phyloP scores from a whole-genome alignment of 192 early-diverging fungal genomes.

The Phycomyces blakesleeanus region DNA sequence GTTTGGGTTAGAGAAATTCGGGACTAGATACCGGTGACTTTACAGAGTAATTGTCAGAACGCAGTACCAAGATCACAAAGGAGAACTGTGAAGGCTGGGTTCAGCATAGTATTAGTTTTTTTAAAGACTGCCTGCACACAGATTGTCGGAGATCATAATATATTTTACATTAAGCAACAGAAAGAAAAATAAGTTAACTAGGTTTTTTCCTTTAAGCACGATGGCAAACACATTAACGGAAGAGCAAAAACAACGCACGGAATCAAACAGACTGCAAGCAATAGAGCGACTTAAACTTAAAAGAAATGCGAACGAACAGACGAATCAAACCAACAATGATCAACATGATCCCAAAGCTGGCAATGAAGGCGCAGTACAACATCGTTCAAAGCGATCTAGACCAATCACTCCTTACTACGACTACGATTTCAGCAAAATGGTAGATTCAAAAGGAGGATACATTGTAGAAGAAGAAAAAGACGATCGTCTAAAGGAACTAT shows the following conservation, averaged over 20 bases:
- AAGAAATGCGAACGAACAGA: slow-evolving; percentile 7
- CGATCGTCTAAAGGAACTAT: slow-evolving; percentile 37
- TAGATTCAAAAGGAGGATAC: slow-evolving; percentile 87
- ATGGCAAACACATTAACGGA: slow-evolving; percentile 32
- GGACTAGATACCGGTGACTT: no score
- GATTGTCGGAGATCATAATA: no score
- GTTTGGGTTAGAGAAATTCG: no score
- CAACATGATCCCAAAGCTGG: neutral
- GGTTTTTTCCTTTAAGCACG: no score
- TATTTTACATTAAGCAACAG: no score
- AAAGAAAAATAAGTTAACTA: no score
- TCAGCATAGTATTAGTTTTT: no score
- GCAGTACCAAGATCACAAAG: no score
- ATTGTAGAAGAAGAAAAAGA: slow-evolving; percentile 54
- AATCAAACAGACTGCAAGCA: slow-evolving; percentile 45
- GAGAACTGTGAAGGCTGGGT: no score
- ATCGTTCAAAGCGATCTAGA: slow-evolving; percentile 15
- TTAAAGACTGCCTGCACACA: no score
- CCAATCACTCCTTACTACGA: slow-evolving; percentile 53
- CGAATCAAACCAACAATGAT: neutral
- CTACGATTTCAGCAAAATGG: slow-evolving; percentile 84
- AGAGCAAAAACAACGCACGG: slow-evolving; percentile 43
- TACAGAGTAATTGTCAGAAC: no score
- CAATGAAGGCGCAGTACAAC: neutral
- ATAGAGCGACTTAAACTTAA: slow-evolving; percentile 31